phyloP scores from a whole-genome alignment of 1,139 yeast genomes.

The Taphrina pruni region DNA sequence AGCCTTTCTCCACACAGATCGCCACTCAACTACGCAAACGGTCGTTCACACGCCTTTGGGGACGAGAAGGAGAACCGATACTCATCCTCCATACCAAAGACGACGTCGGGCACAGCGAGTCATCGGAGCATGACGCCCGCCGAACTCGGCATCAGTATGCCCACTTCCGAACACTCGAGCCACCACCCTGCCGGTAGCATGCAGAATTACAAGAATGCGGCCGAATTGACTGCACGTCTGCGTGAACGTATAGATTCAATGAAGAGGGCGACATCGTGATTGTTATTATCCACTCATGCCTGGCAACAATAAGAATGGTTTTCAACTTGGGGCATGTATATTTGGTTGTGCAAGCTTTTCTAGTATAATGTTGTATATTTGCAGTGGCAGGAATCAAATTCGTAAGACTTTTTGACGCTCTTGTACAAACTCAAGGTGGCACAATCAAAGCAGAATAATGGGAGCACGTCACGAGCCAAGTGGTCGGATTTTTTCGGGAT shows the following conservation, averaged over 20 bases:
- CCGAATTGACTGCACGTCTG: conserved; percentile 83
- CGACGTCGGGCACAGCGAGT: conserved; percentile 1
- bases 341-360: background rate
- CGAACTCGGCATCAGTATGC: conserved; percentile 41
- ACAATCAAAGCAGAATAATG: too few relatives aligned
- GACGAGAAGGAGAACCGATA: conserved; percentile 45
- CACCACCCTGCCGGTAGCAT: conserved; percentile 3
- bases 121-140: conserved; percentile 17
- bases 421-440: too few relatives aligned
- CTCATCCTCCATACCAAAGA: conserved; percentile 12
- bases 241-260: conserved; percentile 87
- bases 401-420: background rate
- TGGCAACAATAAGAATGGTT: background rate
- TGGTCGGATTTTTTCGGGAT: too few relatives aligned
- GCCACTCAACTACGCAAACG: background rate
- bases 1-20: conserved; percentile 16
- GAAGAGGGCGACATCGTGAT: conserved; percentile 55
- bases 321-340: background rate
- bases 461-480: too few relatives aligned
- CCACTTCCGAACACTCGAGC: background rate
- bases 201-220: conserved; percentile 77
- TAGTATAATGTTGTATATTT: background rate
- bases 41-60: conserved; percentile 22
- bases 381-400: conserved; percentile 5
- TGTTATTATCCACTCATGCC: background rate